phyloP scores from a whole-genome alignment of 371 early-diverging fungal genomes.

The Circinella umbellata region DNA sequence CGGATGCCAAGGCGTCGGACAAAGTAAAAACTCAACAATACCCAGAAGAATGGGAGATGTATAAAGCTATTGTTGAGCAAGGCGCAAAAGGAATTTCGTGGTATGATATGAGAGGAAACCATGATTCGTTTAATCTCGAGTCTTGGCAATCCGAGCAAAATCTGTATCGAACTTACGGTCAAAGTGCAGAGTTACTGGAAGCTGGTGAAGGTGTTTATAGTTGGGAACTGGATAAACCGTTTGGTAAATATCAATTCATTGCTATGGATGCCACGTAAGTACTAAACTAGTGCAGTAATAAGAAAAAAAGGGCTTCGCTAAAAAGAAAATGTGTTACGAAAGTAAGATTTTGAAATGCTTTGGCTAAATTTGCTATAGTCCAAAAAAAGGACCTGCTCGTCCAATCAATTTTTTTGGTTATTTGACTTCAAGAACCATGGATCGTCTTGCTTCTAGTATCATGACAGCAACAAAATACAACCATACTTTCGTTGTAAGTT shows the following conservation, averaged over 20 bases:
- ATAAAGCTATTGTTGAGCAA: slow-evolving; percentile 63
- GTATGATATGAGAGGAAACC: slow-evolving; percentile 90
- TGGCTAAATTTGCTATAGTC: slow-evolving; percentile 40
- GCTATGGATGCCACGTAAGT: slow-evolving; percentile 82
- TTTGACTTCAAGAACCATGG: slow-evolving; percentile 75
- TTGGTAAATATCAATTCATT: slow-evolving; percentile 82
- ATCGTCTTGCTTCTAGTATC: slow-evolving; percentile 55
- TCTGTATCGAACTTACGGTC: slow-evolving; percentile 61
- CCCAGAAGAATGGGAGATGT: slow-evolving; percentile 82
- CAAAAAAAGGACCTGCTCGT: slow-evolving; percentile 74
- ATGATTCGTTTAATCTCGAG: slow-evolving; percentile 83
- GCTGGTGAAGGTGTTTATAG: slow-evolving; percentile 63
- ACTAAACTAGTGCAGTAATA: no score
- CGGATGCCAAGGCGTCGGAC: slow-evolving; percentile 82
- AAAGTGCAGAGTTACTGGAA: slow-evolving; percentile 44
- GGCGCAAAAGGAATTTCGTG: slow-evolving; percentile 47
- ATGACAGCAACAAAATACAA: slow-evolving; percentile 40
- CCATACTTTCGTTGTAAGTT: slow-evolving; percentile 69
- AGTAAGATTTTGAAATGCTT: no score
- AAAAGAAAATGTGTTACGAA: neutral
- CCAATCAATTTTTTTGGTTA: slow-evolving; percentile 93
- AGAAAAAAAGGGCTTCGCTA: neutral
- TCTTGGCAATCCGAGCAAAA: slow-evolving; percentile 65
- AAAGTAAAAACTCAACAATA: slow-evolving; percentile 75
- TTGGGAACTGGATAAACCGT: slow-evolving; percentile 59